Evolutionary conservation across 2,329 filamentous ascomycete species (phyloP), one percentile per base, ranked within the genome.

Genomic region (Cytospora paraplurivora): DNA sequence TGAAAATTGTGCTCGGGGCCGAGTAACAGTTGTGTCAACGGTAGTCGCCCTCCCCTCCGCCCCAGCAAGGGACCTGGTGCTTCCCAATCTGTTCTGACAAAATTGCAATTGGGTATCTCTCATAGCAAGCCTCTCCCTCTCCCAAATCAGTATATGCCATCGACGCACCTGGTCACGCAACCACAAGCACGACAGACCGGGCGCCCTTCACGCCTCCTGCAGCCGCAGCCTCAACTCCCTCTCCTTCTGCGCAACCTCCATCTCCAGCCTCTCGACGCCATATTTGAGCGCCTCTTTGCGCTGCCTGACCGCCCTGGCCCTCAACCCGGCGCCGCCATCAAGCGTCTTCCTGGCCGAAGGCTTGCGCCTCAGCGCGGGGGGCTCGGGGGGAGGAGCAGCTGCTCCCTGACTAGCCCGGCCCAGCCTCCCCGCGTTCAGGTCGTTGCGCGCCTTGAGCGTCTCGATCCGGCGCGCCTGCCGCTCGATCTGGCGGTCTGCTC

Each of bases 281-380:
- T 96, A 97, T 73, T 91, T 88, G 69, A 97, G 77, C 56, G 92
- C 86, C 76, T 96, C 92, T 76, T 92, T 94, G 76, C 92, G 89
- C 79, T 93, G 91, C 63, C 86, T 81, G 62, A 95, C 76, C 67
- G 90, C 88, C 70, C 81, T 78, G 2, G 81, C 83, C 21, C 81
- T 75, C 56, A 86, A 72, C 69, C 79, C 80, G 52, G 81, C 81
- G 68, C 81, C 80, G 1, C 76, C 77, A 37, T 86, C 87, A 66
- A 92, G 79, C 70, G 71, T 71, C 64, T 73, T 69, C 35, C 66
- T 61, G 27, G 33, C 17, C 37, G 70, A 70, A 2, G 27, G 27
- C 62, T 72, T 62, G 41, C 51, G 53, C 53, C 71, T 35, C 4
- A n/a, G 4, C 8, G 32, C 7, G n/a, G 37, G 10, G 51, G 33